Conservation (phyloP, 768 basidiomycete species). For the Tephrocybe sp. region DNA sequence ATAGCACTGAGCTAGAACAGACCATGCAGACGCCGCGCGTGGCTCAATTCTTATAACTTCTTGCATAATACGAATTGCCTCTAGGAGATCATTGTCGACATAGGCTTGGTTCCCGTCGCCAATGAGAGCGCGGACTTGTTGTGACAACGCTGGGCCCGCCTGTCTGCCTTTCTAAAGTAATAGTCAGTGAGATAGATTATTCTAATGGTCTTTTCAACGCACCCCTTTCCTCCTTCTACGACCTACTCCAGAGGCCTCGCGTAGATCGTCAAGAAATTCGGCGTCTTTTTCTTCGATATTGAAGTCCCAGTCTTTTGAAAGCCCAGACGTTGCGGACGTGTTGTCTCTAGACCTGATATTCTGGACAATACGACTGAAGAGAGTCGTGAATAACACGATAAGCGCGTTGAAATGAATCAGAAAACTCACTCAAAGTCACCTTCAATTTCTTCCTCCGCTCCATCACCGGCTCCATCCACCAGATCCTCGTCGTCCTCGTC, state of each 20-base stretch:
- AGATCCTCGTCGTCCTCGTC: slow-evolving; percentile 16
- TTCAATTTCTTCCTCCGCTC: slow-evolving; percentile 49
- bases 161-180: slow-evolving; percentile 38
- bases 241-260: slow-evolving; percentile 73
- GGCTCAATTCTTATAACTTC: slow-evolving; percentile 96
- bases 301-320: slow-evolving; percentile 74
- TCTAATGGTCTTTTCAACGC: slow-evolving; percentile 11
- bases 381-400: neutral
- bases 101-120: slow-evolving; percentile 89
- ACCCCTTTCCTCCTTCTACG: slow-evolving; percentile 46
- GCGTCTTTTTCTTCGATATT: slow-evolving; percentile 64
- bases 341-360: slow-evolving; percentile 57
- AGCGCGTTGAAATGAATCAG: neutral
- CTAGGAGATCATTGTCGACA: slow-evolving; percentile 60
- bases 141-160: slow-evolving; percentile 57
- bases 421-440: slow-evolving; percentile 55
- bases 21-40: slow-evolving; percentile 80
- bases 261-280: slow-evolving; percentile 71
- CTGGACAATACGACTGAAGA: slow-evolving; percentile 60
- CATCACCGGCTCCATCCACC: slow-evolving; percentile 19
- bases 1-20: slow-evolving; percentile 82
- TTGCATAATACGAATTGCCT: slow-evolving; percentile 78
- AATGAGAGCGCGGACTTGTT: slow-evolving; percentile 69
- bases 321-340: slow-evolving; percentile 33
- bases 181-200: neutral